phyloP scores from a whole-genome alignment of 805 yeast genomes.

The Aciculoconidium aculeatum region DNA sequence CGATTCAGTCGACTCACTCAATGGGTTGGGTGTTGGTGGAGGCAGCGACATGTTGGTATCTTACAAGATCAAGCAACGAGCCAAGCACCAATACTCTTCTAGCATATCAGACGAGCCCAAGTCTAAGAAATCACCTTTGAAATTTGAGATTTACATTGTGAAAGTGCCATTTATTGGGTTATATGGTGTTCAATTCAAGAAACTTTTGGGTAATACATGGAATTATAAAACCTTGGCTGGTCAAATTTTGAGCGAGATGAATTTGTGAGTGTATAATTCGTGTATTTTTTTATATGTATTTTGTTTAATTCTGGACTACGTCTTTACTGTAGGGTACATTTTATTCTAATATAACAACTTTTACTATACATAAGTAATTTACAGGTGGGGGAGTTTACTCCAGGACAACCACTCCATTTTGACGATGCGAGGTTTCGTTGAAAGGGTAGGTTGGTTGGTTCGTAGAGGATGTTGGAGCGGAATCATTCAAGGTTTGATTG shows the following conservation, averaged over 20 bases:
- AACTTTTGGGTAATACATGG: constrained; percentile 92
- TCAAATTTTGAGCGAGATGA: constrained; percentile 68
- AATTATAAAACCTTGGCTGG: constrained; percentile 87
- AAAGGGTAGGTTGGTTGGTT: no score
- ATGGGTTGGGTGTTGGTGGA: constrained; percentile 41
- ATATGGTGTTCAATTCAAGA: constrained; percentile 93
- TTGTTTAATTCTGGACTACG: no score
- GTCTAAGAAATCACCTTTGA: constrained; percentile 48
- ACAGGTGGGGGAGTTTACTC: no score
- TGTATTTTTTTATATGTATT: no score
- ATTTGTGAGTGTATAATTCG: constrained; percentile 42
- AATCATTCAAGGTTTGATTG: no score
- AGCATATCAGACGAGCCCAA: constrained; percentile 15
- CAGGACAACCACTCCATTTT: no score
- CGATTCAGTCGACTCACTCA: constrained; percentile 55
- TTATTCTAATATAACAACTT: not conserved
- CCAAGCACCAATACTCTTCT: constrained; percentile 28
- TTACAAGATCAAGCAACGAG: constrained; percentile 50
- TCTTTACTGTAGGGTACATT: no score
- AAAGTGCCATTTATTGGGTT: constrained; percentile 86
- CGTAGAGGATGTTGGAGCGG: no score
- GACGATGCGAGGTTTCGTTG: no score
- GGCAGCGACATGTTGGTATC: constrained; percentile 59
- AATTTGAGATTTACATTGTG: constrained; percentile 87
- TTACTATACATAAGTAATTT: not conserved